phyloP scores from a whole-genome alignment of 164 flowering plant species.

The Tinospora cordifolia region DNA sequence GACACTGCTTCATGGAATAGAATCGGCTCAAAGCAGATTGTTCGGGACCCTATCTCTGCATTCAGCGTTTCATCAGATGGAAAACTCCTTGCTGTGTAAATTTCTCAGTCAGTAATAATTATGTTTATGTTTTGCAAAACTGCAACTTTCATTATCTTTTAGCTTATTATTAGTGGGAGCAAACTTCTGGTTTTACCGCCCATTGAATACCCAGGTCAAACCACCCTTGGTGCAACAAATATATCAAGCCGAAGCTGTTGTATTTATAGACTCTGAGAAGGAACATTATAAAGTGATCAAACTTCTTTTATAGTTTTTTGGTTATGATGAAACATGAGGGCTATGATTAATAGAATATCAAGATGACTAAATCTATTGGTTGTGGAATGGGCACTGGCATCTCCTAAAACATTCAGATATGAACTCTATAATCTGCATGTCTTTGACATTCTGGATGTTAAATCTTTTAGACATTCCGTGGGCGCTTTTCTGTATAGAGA shows the following conservation, averaged over 20 bases:
- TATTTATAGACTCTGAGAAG: neutral
- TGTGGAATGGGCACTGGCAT: neutral
- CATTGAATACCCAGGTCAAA: neutral
- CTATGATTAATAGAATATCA: neutral
- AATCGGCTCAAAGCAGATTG: conserved; percentile 45
- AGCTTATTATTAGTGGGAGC: neutral
- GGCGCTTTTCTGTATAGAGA: neutral
- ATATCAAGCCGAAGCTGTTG: neutral
- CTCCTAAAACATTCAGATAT: neutral
- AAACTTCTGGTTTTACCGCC: neutral
- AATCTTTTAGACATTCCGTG: neutral
- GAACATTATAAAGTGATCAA: neutral
- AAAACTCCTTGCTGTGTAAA: conserved; percentile 70
- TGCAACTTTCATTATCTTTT: neutral
- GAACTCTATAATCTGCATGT: too few species aligned
- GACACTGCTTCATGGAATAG: conserved; percentile 65
- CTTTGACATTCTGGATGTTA: too few species aligned
- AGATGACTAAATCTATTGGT: neutral
- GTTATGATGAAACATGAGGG: neutral
- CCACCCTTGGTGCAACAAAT: neutral
- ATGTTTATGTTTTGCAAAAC: neutral
- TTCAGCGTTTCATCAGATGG: conserved; percentile 79
- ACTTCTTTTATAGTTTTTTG: neutral
- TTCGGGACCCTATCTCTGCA: conserved; percentile 57
- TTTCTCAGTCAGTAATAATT: neutral